Evolutionary conservation across 371 early-diverging fungal genomes (phyloP), one percentile per base, ranked within the genome.

Genomic region (Actinomortierella ambigua): DNA sequence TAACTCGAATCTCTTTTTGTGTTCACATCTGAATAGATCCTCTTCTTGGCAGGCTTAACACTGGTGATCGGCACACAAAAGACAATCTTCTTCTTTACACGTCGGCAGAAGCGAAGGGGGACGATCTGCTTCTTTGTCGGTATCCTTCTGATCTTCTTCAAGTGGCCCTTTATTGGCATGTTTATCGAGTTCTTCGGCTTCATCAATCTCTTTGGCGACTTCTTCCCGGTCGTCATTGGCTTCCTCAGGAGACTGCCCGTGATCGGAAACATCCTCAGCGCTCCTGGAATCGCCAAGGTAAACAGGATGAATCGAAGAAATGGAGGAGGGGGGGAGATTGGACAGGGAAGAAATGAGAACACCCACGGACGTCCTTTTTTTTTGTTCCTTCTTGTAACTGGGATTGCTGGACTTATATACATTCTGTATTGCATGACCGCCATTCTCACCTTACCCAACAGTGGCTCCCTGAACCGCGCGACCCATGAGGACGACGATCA

Each of bases 161-260:
- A 91, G 73, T 93, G 91, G 88, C 91, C 97, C 39, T 76, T 94
- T n/a, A 62, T 93, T 51, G 98, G 98, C n/a, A 91, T 98, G 57
- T 28, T 86, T 42, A 81, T 97, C 49, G 97, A 98, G 77, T 68
- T 90, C 3, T 93, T 97, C 84, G 98, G 98, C 0, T 95, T 98
- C 65, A 80, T 97, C 53, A 97, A 98, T 76, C 78, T 98, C 50
- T 98, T 98, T 84, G 98, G 98, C 11, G 98, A 98, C 82, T 98
- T 98, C 76, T 97, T 98, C 85, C 98, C 98, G 1, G 91, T 93
- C 29, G 89, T 93, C 9, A 76, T 98, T 57, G 85, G 89, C 49
- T 95, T 98, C 61, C 75, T 96, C 65, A 86, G 95, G 68, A 82
- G 90, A 62, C 57, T 98, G 54, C 98, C 98, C 6, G 55, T 97